Evolutionary conservation across 1,139 yeast species (phyloP).

Genomic region (Taphrina confusa): DNA sequence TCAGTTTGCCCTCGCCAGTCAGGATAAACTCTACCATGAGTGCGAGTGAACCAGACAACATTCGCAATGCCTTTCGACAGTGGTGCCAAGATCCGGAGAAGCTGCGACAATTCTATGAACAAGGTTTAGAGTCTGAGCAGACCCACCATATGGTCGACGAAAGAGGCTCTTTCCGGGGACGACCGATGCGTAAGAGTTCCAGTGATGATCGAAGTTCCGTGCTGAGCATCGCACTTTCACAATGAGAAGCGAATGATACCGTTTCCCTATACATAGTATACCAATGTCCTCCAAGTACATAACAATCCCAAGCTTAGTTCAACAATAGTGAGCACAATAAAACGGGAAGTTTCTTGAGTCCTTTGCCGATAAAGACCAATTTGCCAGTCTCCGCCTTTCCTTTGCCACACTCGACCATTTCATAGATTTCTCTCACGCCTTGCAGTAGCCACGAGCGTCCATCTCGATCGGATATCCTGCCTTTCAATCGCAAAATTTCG

Average conservation of each 20-base stretch:
- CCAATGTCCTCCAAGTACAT: neutral
- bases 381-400: conserved; percentile 51
- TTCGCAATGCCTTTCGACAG: conserved; percentile 23
- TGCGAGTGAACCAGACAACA: conserved; percentile 26
- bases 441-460: conserved; percentile 68
- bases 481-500: conserved; percentile 84
- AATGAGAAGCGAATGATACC: neutral
- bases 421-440: conserved; percentile 92
- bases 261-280: neutral
- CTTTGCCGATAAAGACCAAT: conserved; percentile 80
- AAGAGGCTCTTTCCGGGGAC: neutral
- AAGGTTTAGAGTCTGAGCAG: conserved; percentile 5
- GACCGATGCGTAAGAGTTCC: conserved; percentile 6
- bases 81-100: conserved; percentile 26
- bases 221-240: conserved; percentile 4
- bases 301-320: neutral
- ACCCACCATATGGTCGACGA: neutral
- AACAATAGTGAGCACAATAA: conserved; percentile 12
- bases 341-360: conserved; percentile 32
- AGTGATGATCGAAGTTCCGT: conserved; percentile 13
- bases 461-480: conserved; percentile 55
- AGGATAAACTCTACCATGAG: conserved; percentile 9
- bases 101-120: conserved; percentile 16
- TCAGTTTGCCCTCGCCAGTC: conserved; percentile 19
- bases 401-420: conserved; percentile 45